phyloP scores from a whole-genome alignment of 331 rosid genomes.

The Malus hybrid region DNA sequence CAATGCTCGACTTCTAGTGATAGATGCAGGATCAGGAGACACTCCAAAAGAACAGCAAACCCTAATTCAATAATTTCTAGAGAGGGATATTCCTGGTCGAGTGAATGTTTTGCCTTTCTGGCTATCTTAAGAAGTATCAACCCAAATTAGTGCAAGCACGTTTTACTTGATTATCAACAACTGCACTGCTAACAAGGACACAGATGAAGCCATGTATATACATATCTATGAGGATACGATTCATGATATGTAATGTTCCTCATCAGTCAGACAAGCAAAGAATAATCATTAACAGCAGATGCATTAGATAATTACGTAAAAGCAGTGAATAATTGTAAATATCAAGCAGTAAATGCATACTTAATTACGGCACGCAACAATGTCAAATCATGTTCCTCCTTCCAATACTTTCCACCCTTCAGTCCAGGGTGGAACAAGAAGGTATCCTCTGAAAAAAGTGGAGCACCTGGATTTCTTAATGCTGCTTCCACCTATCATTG shows the following conservation, averaged over 20 bases:
- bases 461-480: conserved; percentile 43
- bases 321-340: not conserved
- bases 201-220: not conserved
- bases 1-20: not conserved
- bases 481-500: conserved; percentile 58
- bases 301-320: not conserved
- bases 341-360: conserved; percentile 32
- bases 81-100: not conserved
- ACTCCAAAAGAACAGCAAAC: not conserved
- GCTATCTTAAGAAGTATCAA: not conserved
- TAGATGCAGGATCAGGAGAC: not conserved
- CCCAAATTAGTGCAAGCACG: not conserved
- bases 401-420: conserved; percentile 87
- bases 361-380: conserved; percentile 73
- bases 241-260: not conserved
- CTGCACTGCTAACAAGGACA: not conserved
- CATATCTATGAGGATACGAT: not conserved
- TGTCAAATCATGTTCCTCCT: conserved; percentile 73
- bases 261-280: not conserved
- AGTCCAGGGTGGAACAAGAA: conserved; percentile 63
- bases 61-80: not conserved
- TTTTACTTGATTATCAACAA: not conserved
- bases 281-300: not conserved
- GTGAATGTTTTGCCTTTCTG: not conserved
- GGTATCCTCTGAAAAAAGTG: conserved; percentile 66